These are phyloP conservation scores for Fomitopsis schrenkii DNA, from an alignment of 1,284 basidiomycete genomes.

Conservation along the genomic window DNA sequence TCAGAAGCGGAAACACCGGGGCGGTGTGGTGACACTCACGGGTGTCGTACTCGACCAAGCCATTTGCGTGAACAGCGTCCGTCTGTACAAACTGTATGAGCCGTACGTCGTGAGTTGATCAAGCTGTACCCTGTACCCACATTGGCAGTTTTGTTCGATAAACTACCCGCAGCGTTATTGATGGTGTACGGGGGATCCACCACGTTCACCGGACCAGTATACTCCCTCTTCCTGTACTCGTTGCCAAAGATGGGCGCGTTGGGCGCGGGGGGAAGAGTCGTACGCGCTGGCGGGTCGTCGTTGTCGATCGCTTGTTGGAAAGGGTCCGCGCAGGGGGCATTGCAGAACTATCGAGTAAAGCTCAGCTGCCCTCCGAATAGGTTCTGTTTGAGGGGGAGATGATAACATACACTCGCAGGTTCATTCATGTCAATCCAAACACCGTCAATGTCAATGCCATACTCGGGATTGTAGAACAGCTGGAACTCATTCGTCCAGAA, in stretches of 20 bases:
- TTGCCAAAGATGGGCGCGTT: conserved; percentile 49
- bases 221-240: conserved; percentile 20
- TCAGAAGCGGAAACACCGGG: neutral
- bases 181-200: conserved; percentile 55
- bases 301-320: conserved; percentile 49
- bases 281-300: conserved; percentile 50
- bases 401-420: conserved; percentile 45
- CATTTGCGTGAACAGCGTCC: conserved; percentile 57
- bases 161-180: conserved; percentile 43
- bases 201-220: conserved; percentile 31
- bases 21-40: conserved; percentile 26
- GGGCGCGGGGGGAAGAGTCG: conserved; percentile 43
- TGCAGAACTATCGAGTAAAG: conserved; percentile 45
- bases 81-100: conserved; percentile 31
- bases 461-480: conserved; percentile 51
- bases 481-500: conserved; percentile 64
- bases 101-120: neutral
- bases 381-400: too few relatives aligned
- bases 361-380: too few relatives aligned
- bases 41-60: conserved; percentile 58
- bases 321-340: conserved; percentile 52
- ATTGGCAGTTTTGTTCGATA: conserved; percentile 53
- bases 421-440: conserved; percentile 77
- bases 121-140: conserved; percentile 22
- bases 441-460: conserved; percentile 63